Percentiles rank a stretch among this genome's conserved stretches.
Evolutionary conservation across 106 monocot genomes (phyloP).

Genomic region (Ottelia alismoides): DNA sequence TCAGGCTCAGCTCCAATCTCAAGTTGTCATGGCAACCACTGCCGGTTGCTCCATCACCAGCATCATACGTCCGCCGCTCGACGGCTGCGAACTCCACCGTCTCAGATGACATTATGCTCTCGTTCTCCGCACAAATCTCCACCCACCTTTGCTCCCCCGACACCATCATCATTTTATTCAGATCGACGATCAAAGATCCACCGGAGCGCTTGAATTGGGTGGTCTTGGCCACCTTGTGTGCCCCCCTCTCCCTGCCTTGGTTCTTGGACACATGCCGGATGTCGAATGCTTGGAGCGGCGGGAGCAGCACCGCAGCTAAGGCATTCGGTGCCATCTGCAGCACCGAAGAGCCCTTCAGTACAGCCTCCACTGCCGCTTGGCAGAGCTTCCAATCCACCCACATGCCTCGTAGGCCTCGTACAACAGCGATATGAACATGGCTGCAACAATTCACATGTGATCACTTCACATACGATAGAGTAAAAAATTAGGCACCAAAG

Average conservation of each 20-base stretch:
- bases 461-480: neutral
- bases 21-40: constrained; percentile 12
- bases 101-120: constrained; percentile 23
- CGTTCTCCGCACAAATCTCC: constrained; percentile 18
- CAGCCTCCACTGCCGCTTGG: constrained; percentile 14
- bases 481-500: neutral
- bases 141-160: no score
- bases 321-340: constrained; percentile 5
- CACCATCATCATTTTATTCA: neutral
- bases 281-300: constrained; percentile 4
- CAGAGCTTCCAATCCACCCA: constrained; percentile 13
- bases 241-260: neutral
- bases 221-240: constrained; percentile 23
- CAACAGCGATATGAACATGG: constrained; percentile 8
- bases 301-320: neutral
- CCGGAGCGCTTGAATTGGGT: constrained; percentile 37
- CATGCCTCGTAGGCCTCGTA: constrained; percentile 16
- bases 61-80: constrained; percentile 8
- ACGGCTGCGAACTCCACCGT: constrained; percentile 15
- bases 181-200: no score
- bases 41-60: neutral
- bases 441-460: neutral
- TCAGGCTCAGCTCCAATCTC: constrained; percentile 40
- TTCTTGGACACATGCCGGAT: constrained; percentile 12
- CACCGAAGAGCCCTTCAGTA: constrained; percentile 8